phyloP scores from a whole-genome alignment of 306 rosid species.

The Casuarina equisetifolia region DNA sequence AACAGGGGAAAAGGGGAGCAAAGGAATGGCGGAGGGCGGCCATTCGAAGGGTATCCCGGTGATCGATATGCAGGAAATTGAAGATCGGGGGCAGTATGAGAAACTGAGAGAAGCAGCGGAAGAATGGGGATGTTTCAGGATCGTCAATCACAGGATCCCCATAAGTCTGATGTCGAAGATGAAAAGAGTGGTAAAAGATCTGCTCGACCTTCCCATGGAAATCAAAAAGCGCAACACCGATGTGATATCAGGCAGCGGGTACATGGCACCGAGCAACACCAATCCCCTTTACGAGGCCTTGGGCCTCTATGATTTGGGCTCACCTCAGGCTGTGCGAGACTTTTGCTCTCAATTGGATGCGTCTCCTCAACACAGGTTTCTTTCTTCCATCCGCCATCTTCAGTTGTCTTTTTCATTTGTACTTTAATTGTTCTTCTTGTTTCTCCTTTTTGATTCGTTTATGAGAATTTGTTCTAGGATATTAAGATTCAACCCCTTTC shows the following conservation, averaged over 20 bases:
- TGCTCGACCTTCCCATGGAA: slow-evolving; percentile 58
- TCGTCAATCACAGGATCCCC: slow-evolving; percentile 51
- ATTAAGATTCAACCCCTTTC: too few species aligned
- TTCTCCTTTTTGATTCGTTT: too few species aligned
- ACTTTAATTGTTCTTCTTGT: too few species aligned
- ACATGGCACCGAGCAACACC: slow-evolving; percentile 34
- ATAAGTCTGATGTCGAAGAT: slow-evolving; percentile 46
- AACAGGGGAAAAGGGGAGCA: neutral
- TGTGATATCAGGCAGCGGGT: slow-evolving; percentile 48
- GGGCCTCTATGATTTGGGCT: slow-evolving; percentile 49
- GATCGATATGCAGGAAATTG: slow-evolving; percentile 41
- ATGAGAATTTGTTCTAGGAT: too few species aligned
- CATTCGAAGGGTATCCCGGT: slow-evolving; percentile 29
- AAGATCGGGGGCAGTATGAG: slow-evolving; percentile 21
- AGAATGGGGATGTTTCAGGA: slow-evolving; percentile 61
- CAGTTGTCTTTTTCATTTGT: neutral
- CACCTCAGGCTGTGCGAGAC: slow-evolving; percentile 32
- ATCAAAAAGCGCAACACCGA: slow-evolving; percentile 51
- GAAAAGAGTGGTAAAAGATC: slow-evolving; percentile 37
- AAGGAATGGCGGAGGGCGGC: neutral
- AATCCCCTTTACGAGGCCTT: slow-evolving; percentile 57
- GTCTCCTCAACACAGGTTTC: slow-evolving; percentile 45
- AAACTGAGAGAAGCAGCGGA: slow-evolving; percentile 61
- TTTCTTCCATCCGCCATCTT: neutral
- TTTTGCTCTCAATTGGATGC: slow-evolving; percentile 52